These are phyloP conservation scores for Daldinia grandis DNA, from an alignment of 495 filamentous ascomycete species.

Conservation along the genomic window DNA sequence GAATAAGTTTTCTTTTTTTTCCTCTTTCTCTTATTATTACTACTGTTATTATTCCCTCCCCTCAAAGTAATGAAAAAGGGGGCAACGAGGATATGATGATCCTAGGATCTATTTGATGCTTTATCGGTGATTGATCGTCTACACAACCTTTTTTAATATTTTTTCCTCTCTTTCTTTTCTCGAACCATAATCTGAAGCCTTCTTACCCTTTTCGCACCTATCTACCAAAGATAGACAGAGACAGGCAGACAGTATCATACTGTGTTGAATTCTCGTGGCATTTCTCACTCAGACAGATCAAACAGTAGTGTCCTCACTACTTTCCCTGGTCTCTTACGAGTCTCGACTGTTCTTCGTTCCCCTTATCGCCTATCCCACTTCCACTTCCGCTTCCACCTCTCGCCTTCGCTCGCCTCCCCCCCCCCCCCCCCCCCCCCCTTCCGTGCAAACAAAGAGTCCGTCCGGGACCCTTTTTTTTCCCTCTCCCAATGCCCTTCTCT, in stretches of 20 bases:
- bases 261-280: constrained; percentile 18
- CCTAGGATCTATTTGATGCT: constrained; percentile 30
- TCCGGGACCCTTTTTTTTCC: constrained; percentile 30
- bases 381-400: constrained; percentile 21
- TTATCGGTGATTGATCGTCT: constrained; percentile 37
- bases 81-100: background rate
- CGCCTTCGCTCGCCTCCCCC: constrained; percentile 38
- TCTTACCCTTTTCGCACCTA: background rate
- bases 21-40: constrained; percentile 29
- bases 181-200: constrained; percentile 19
- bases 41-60: constrained; percentile 31
- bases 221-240: constrained; percentile 13
- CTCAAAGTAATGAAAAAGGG: constrained; percentile 10
- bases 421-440: constrained; percentile 19
- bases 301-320: constrained; percentile 26
- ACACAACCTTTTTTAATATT: constrained; percentile 15
- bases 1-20: constrained; percentile 33
- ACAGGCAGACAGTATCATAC: constrained; percentile 21
- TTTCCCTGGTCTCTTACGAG: constrained; percentile 17
- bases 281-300: constrained; percentile 4
- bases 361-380: constrained; percentile 31
- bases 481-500: constrained; percentile 43
- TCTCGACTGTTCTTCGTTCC: constrained; percentile 15
- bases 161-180: constrained; percentile 6
- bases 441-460: constrained; percentile 37